Conservation (phyloP, 306 rosid species). For the Benincasa hispida region DNA sequence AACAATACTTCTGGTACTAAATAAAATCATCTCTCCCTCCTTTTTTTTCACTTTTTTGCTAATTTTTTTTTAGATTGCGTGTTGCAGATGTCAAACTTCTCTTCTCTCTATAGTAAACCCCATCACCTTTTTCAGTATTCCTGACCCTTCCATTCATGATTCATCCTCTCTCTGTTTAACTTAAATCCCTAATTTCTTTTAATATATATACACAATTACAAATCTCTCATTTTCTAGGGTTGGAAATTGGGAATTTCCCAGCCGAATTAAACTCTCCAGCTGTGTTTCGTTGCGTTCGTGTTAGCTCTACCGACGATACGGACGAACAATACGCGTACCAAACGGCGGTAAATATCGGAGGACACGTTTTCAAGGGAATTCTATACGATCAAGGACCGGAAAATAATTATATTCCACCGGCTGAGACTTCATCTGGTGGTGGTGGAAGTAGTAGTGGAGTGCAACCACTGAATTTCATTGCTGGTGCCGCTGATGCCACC, state of each 20-base stretch:
- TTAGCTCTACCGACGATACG: constrained; percentile 50
- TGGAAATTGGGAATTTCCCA: constrained; percentile 64
- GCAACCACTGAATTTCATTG: constrained; percentile 51
- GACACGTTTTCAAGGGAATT: constrained; percentile 78
- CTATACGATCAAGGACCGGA: constrained; percentile 79
- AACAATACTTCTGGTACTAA: not conserved
- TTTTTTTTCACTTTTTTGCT: not conserved
- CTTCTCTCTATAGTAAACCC: not conserved
- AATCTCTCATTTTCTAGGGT: constrained; percentile 26
- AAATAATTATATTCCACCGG: constrained; percentile 18
- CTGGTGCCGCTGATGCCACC: constrained; percentile 8
- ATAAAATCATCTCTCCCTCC: not conserved
- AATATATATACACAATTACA: too few relatives aligned
- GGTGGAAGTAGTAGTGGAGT: constrained; percentile 18
- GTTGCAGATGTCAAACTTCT: not conserved
- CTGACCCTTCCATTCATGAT: not conserved
- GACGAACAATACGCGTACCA: constrained; percentile 84
- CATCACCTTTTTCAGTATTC: not conserved
- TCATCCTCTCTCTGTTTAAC: not conserved
- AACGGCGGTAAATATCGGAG: constrained; percentile 89
- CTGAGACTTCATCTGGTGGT: constrained; percentile 45
- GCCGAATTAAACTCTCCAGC: constrained; percentile 49
- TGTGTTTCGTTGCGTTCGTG: constrained; percentile 66
- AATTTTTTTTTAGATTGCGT: constrained; percentile 7
- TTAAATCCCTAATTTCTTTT: not conserved